Base-by-base conservation (phyloP, 2,329 filamentous ascomycete genomes). In the Aureobasidium sp. region DNA sequence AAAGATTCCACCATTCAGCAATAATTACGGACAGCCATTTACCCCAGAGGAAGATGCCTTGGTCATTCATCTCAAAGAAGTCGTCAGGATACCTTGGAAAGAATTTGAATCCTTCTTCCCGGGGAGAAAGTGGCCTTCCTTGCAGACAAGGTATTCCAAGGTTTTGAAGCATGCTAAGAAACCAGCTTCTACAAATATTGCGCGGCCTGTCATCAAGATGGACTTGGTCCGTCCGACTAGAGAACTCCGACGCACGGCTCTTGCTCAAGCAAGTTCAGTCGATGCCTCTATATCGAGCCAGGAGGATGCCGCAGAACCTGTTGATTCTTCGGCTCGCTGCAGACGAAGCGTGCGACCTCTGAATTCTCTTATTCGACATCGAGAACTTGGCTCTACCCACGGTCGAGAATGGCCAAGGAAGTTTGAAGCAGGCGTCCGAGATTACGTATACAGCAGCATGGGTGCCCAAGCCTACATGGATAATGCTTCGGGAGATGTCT, bases 401-500 rank as follows among this genome's bases (percentile, higher is more conserved):
- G 50, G 42, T 23, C 60, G 60, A 12, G 32, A 53, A 26, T 48
- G 50, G 41, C 60, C 60, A 1, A 53, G 51, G 9, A 62, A 47
- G 17, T 48, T 62, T 2, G 50, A 55, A 3, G 48, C 60, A 3
- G 34, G 39, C 4, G 17, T 62, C 13, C 37, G 15, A 23, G 55
- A 63, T 48, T 32, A 42, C 17, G 60, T 42, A 0, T 63, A 63
- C 36, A 71, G 77, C 27, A 72, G 76, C 1, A 67, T 85, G 17
- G 76, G 74, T 5, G 73, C 74, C 2, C 75, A 72, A 29, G 76
- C 73, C 58, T 74, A 76, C 15, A 86, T 81, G 76, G 82, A 79
- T 64, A 82, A 83, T 1, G 82, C 82, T 0, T 86, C 83, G 0
- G 80, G 81, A 27, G 84, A 86, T 68, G 78, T 86, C 1, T 76